Evolutionary conservation across 805 yeast species (phyloP).

Genomic region (Wickerhamiella azymoides): DNA sequence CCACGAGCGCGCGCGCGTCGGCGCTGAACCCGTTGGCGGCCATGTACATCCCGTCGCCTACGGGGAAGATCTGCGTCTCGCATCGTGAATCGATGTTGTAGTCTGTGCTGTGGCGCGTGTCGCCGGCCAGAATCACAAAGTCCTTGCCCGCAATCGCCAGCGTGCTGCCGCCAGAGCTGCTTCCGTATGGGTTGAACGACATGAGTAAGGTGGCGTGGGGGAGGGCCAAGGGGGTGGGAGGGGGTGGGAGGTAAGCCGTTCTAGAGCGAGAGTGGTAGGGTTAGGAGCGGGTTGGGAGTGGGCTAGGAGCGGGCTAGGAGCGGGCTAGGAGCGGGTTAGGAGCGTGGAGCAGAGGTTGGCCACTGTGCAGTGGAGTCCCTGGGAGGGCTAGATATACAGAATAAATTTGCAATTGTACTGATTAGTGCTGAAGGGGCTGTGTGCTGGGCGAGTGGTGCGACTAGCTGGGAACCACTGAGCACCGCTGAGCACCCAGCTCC

Average conservation of each 20-base stretch:
- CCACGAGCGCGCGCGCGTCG: constrained; percentile 76
- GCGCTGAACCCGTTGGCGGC: constrained; percentile 96
- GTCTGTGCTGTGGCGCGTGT: constrained; percentile 93
- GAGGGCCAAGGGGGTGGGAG: neutral
- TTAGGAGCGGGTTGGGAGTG: too few relatives aligned
- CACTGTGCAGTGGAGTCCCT: too few relatives aligned
- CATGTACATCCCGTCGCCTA: constrained; percentile 76
- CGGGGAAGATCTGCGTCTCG: constrained; percentile 77
- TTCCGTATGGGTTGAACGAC: constrained; percentile 23
- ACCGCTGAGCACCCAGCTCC: too few relatives aligned
- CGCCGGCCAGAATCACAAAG: constrained; percentile 94
- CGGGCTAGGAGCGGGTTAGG: too few relatives aligned
- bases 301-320: too few relatives aligned
- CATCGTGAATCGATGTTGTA: constrained; percentile 86
- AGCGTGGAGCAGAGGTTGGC: too few relatives aligned
- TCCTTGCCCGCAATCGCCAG: constrained; percentile 96
- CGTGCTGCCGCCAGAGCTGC: constrained; percentile 82
- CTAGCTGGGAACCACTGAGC: too few relatives aligned
- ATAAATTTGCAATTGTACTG: too few relatives aligned
- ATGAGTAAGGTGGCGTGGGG: constrained; percentile 4
- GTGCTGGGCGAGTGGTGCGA: too few relatives aligned
- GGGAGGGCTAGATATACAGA: neutral
- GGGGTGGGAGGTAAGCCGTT: neutral
- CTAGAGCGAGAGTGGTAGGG: too few relatives aligned
- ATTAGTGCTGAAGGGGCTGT: too few relatives aligned